Evolutionary conservation across 768 basidiomycete genomes (phyloP), one percentile per base, ranked within the genome.

Genomic region (Serendipita sp.): DNA sequence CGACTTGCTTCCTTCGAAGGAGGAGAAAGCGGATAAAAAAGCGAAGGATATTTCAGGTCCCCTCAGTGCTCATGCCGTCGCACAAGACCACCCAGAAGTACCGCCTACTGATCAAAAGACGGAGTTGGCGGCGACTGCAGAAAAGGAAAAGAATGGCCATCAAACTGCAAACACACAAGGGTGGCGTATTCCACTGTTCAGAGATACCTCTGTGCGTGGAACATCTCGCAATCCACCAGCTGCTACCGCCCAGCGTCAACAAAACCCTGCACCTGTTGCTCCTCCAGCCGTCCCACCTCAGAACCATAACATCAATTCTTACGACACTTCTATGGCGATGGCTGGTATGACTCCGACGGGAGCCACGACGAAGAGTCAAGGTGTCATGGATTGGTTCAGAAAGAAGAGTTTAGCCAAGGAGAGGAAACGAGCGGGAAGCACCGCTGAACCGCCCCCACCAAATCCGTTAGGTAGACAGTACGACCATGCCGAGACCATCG

Each of bases 341-440:
- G 53, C 67, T 8, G n/a, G 56, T 8, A 69, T 72, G 24, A 74
- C 71, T 5, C 45, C 70, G 75, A 80, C 81, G 1, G 88, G 85
- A 15, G 86, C 89, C 67, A 83, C 89, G n/a, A 85, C 81, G 75
- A 89, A 93, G 73, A 93, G 95, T 3, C 85, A 85, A 73, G 92
- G 88, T 71, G 96, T 99, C 63, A 98, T 98, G 95, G 86, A 93
- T 68, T 99, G 96, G 96, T 98, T 99, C 82, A 80, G 78, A 45
- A 71, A 75, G 37, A 77, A 77, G 67, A 75, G 75, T 45, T 65
- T 75, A 28, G 71, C 58, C 60, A 69, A 16, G 66, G 64, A 63
- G 45, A 46, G 4, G 62, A 66, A 48, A 56, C 34, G 15, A 45
- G 46, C 63, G 45, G 15, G 54, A 34, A 44, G 44, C 24, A 45